Base-by-base conservation (phyloP, 2,329 filamentous ascomycete genomes). In the Alternaria infectoria region DNA sequence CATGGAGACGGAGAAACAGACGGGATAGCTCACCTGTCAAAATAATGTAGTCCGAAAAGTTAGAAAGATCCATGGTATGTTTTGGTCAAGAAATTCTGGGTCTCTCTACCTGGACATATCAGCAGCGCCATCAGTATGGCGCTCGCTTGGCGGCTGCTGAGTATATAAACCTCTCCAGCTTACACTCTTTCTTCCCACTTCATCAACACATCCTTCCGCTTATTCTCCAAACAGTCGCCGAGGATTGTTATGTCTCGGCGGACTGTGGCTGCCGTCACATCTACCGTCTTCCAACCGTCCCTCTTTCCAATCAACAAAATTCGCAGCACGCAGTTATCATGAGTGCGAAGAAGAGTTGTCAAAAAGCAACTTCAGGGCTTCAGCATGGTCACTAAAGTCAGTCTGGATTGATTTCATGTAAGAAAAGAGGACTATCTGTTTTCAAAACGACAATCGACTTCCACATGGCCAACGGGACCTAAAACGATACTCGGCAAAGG, bases 241-340 rank as follows among this genome's bases (percentile, higher is more conserved):
- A n/a, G n/a, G n/a, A n/a, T n/a, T n/a, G n/a, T n/a, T n/a, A n/a
- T 23, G 32, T n/a, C 15, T n/a, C 8, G 0, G 7, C 0, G 1
- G 4, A 1, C 32, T 8, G 7, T 10, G n/a, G n/a, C 36, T 6
- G 6, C n/a, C 0, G 1, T 17, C 2, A 40, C 1, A 40, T 6
- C 4, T 17, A 2, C 36, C 9, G 0, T 40, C n/a, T 11, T 11
- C 36, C 36, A 40, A 40, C n/a, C 9, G 9, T 40, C 9, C 15
- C 8, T 40, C 36, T 40, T 40, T 9, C 15, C n/a, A 40, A 40
- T 2, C 17, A 40, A 11, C 36, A 40, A 10, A 40, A 40, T 3
- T 0, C 8, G 15, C 8, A 3, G 6, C 32, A 21, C 21, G 21
- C 21, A 21, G 4, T 10, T 0, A 15, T 3, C 9, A 17, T 40